Percentiles rank a stretch among this genome's conserved stretches.
phyloP scores from a whole-genome alignment of 495 filamentous ascomycete genomes.

The Extremus antarcticus region DNA sequence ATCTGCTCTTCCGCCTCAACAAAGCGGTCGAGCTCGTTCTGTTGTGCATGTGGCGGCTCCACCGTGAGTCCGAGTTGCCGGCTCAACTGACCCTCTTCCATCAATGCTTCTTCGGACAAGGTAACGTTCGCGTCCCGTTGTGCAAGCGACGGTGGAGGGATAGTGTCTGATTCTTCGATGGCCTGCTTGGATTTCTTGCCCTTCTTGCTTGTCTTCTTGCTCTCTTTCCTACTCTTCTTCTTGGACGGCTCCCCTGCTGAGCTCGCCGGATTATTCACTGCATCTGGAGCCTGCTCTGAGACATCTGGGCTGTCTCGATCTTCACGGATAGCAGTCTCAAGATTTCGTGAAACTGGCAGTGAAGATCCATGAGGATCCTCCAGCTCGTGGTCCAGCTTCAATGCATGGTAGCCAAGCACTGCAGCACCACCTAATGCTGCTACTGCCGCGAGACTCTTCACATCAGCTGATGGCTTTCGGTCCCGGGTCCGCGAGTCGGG shows the following conservation, averaged over 20 bases:
- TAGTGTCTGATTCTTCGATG: not conserved
- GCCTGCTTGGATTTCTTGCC: constrained; percentile 15
- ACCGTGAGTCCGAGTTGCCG: not conserved
- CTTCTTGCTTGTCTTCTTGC: constrained; percentile 20
- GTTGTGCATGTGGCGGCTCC: not conserved
- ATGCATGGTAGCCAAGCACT: not conserved
- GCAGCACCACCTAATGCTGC: constrained; percentile 4
- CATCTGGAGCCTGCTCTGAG: not conserved
- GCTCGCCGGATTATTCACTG: no score
- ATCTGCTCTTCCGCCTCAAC: not conserved
- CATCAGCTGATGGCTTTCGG: not conserved
- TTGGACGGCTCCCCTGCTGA: no score
- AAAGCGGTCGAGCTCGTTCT: not conserved
- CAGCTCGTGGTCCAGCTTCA: constrained; percentile 1
- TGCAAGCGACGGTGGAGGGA: not conserved
- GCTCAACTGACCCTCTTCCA: not conserved
- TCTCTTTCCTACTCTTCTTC: constrained; percentile 26
- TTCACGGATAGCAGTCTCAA: no score
- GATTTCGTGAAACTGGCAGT: no score
- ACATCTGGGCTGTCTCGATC: no score
- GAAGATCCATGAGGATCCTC: not conserved
- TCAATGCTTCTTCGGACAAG: not conserved
- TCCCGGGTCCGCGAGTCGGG: not conserved
- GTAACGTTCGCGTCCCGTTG: not conserved
- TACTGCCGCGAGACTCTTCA: not conserved